Base-by-base conservation (phyloP, 306 rosid genomes). In the Geum urbanum region DNA sequence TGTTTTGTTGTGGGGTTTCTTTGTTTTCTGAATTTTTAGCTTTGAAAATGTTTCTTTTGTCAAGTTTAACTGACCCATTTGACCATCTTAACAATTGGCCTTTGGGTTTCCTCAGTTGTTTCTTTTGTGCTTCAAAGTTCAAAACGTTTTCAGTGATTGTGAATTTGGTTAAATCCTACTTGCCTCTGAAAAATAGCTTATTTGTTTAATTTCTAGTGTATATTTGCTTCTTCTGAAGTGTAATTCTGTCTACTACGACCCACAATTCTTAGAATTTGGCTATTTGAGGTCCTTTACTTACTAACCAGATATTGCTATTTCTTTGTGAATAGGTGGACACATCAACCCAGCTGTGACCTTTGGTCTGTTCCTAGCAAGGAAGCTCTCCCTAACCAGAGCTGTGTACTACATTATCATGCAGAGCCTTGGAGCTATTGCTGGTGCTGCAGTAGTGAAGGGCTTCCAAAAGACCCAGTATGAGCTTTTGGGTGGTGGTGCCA, bases 321-420 rank as follows among this genome's bases (percentile, higher is more conserved):
- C 4, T 58, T 12, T 39, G n/a, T 2, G 4, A 1, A 72, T 79
- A 89, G 98, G 98, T 40, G 98, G 98, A 58, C 98, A 92, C 82
- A 90, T 92, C 9, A 92, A 92, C 70, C 98, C 95, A 7, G 98
- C 98, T 0, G 98, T 89, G 79, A 92, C 98, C 7, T 87, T 92
- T 37, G 98, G 98, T 8, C 80, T 92, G 16, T 84, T 92, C 45
- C 27, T 92, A 81, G 98, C 96, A 13, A 90, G 98, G 80, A 92
- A 89, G 78, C 76, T 92, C 22, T 92, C 98, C 0, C 81, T 92
- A 0, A 84, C 96, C 13, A 84, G 96, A 57, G 91, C 96, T 2
- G 1, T 92, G 6, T 92, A 89, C 79, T 92, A 92, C 88, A 88
- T 92, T 0, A 43, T 89, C 47, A 86, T 86, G 96, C 96, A 92